Evolutionary conservation across 1,284 basidiomycete genomes (phyloP).

Genomic region (Pascua guehoae): DNA sequence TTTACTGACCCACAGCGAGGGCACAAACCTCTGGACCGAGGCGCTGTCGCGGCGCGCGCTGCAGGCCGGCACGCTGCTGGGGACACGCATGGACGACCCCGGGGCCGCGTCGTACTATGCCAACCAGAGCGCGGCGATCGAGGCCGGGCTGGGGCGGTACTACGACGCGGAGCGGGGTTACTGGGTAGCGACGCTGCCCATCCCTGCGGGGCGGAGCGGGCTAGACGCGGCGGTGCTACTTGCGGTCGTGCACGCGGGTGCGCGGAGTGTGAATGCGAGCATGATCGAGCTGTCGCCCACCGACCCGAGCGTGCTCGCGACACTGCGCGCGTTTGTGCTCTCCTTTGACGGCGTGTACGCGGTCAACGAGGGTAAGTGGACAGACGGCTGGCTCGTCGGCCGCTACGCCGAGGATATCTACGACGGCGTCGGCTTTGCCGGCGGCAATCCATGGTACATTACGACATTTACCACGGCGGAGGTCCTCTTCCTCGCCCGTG

Average conservation of each 20-base stretch:
- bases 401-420: conserved; percentile 52
- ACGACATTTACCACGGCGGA: conserved; percentile 49
- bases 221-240: conserved; percentile 49
- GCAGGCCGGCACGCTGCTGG: conserved; percentile 44
- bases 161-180: conserved; percentile 20
- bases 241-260: conserved; percentile 43
- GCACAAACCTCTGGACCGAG: conserved; percentile 52
- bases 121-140: conserved; percentile 32
- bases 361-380: conserved; percentile 42
- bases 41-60: conserved; percentile 48
- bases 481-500: conserved; percentile 38
- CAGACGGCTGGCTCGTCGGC: conserved; percentile 47
- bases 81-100: conserved; percentile 38
- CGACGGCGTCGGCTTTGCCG: conserved; percentile 44
- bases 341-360: conserved; percentile 45
- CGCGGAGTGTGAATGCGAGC: not conserved
- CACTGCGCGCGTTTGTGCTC: conserved; percentile 38
- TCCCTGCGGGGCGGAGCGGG: conserved; percentile 11
- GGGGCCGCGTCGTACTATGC: conserved; percentile 43
- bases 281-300: conserved; percentile 6
- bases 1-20: conserved; percentile 17
- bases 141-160: conserved; percentile 34
- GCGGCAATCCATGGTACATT: conserved; percentile 51
- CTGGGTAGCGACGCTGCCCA: not conserved
- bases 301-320: conserved; percentile 35